Base-by-base conservation (phyloP, 139 green algal species). In the Chlorella sp. region DNA sequence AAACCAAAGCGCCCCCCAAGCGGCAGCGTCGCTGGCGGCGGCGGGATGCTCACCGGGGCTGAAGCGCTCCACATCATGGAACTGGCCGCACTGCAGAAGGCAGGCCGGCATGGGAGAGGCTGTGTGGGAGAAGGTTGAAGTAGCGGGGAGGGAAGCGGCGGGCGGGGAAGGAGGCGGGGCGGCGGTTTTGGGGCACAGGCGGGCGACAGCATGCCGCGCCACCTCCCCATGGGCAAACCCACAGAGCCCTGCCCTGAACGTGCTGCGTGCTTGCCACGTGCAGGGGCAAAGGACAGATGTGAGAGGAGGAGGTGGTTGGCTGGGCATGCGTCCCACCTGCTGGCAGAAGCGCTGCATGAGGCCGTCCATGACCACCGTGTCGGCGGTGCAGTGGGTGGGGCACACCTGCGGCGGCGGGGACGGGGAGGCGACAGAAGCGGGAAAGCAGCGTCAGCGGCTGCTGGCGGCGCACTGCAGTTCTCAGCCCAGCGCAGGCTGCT, bases 41-140 rank as follows among this genome's bases (percentile, higher is more conserved):
- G n/a, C n/a, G n/a, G n/a, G n/a, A n/a, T 28, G 87, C 30, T 92
- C 91, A 87, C 48, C 48, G 9, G 48, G 48, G 48, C 48, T 57
- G 9, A 94, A 94, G 30, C 81, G 89, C 4, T 73, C 73, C 22
- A 94, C 81, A 32, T 60, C 60, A n/a, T 94, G 91, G 66, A 94
- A 94, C 69, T 88, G 83, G 40, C 89, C 91, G 85, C 91, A 94
- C 87, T 94, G 91, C 87, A n/a, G 75, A 22, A 30, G 73, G 15
- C 7, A 30, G 24, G 34, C n/a, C 11, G 75, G 75, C 75, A 34
- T 9, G 3, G 71, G 64, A 2, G 11, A 28, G 64, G 64, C n/a
- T n/a, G 64, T 32, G 64, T 28, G 22, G 64, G 11, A 14, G 64
- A 14, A 14, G 64, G 64, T 71, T 26, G 48, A 9, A 57, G 48